A percentile compares a stretch with the other conserved stretches of the same genome.
These are phyloP conservation scores for Emergomyces orientalis DNA, from an alignment of 2,329 filamentous ascomycete species.

Conservation along the genomic window DNA sequence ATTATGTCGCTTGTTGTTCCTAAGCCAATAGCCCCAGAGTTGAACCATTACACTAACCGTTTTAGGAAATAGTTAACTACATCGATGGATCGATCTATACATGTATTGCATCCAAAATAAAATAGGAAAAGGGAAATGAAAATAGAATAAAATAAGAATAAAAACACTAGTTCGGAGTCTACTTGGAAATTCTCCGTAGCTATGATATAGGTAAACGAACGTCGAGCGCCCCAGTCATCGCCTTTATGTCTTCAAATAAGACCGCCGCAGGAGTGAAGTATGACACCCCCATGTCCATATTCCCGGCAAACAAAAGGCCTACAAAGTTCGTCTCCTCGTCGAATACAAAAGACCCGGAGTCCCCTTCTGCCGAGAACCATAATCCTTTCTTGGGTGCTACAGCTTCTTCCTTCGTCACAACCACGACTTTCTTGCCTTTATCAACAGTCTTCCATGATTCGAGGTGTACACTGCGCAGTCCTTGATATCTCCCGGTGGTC, in stretches of 20 bases:
- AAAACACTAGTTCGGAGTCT: too few relatives aligned
- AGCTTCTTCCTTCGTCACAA: neutral
- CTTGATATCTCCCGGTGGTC: neutral
- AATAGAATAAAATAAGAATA: too few relatives aligned
- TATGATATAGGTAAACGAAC: neutral
- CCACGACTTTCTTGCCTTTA: neutral
- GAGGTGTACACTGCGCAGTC: neutral
- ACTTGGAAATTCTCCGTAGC: too few relatives aligned
- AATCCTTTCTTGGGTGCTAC: neutral
- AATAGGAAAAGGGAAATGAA: too few relatives aligned
- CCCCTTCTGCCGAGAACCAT: neutral
- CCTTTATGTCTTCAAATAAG: neutral
- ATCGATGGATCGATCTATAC: too few relatives aligned
- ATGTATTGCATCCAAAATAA: too few relatives aligned
- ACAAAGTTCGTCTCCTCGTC: neutral
- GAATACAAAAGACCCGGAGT: slow-evolving; percentile 8
- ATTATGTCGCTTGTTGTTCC: too few relatives aligned
- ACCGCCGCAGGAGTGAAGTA: slow-evolving; percentile 5
- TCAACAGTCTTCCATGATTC: neutral
- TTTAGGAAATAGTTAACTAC: too few relatives aligned
- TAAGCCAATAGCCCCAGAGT: too few relatives aligned
- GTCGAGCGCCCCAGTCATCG: neutral
- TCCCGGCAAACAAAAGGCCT: slow-evolving; percentile 8
- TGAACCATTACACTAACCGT: too few relatives aligned
- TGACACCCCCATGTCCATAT: neutral